A percentile compares a stretch with the other conserved stretches of the same genome.
Evolutionary conservation across 2,329 filamentous ascomycete genomes (phyloP).

Genomic region (Botrytis cinerea): DNA sequence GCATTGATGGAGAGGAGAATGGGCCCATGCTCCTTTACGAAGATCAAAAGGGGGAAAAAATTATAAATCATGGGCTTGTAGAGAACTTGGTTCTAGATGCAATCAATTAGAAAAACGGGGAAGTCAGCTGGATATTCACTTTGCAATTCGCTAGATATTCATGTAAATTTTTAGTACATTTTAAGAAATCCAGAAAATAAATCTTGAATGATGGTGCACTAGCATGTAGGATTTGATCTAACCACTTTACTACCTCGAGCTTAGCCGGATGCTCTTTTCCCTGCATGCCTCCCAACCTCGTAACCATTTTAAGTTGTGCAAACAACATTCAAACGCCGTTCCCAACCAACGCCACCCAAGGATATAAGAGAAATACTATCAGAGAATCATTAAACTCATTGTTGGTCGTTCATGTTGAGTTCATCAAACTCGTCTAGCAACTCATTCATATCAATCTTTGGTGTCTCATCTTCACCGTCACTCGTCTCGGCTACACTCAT

Average conservation of each 20-base stretch:
- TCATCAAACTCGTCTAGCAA: constrained; percentile 93
- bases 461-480: constrained; percentile 63
- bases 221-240: neutral
- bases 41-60: neutral
- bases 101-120: neutral
- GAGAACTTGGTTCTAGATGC: neutral
- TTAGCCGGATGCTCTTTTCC: neutral
- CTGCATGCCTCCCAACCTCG: constrained; percentile 1
- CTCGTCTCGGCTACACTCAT: constrained; percentile 69
- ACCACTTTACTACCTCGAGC: constrained; percentile 8
- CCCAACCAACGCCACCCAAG: constrained; percentile 21
- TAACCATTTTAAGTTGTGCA: constrained; percentile 17
- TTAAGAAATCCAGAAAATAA: neutral
- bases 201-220: neutral
- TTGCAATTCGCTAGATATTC: neutral
- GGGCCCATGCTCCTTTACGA: neutral
- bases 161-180: neutral
- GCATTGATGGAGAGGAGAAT: neutral
- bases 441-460: constrained; percentile 75
- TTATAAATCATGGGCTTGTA: neutral
- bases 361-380: constrained; percentile 20
- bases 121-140: neutral
- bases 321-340: constrained; percentile 19
- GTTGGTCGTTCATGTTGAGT: constrained; percentile 58
- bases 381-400: constrained; percentile 24